Evolutionary conservation across 129 eudicot species (phyloP), one percentile per base, ranked within the genome.

Genomic region (Flaveria sonorensis): DNA sequence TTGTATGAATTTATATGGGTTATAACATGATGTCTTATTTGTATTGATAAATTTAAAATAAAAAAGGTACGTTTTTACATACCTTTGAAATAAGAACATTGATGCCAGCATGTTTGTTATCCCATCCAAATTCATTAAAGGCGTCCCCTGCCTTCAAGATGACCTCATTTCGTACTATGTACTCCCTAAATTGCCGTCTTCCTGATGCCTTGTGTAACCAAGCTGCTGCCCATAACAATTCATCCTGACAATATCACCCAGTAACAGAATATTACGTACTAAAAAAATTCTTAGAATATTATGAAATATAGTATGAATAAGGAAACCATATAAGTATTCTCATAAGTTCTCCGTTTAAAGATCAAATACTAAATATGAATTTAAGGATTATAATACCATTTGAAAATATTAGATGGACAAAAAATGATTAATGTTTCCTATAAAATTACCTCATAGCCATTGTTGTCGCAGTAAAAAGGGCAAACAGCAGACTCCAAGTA

Each of bases 111-210:
- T 94, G 98, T 83, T 94, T 94, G 89, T 94, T 94, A 83, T 94
- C 98, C 98, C 98, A 94, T 51, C 98, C 98, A 57, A 94, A 94
- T 74, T 94, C 98, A 87, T 94, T 86, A 70, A 94, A 89, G 46
- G 96, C 89, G 71, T 91, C 98, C 7, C 96, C 97, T 57, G 98
- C 98, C 78, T 93, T 87, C 30, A 94, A 78, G 15, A 89, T 83
- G 21, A 91, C 97, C 89, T 89, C 89, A 82, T 94, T 94, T 62
- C 55, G 82, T 70, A 94, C 82, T 68, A 94, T 94, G 85, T 94
- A 94, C 68, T 94, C 96, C 61, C 93, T 83, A 71, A 91, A 94
- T 80, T 80, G 84, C 42, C 98, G 75, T 89, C 84, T 84, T 72
- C 90, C 76, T 55, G 98, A 89, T 61, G 97, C 98, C 86, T 94